Base-by-base conservation (phyloP, 1,284 basidiomycete genomes). In the Phlebopus sp. region DNA sequence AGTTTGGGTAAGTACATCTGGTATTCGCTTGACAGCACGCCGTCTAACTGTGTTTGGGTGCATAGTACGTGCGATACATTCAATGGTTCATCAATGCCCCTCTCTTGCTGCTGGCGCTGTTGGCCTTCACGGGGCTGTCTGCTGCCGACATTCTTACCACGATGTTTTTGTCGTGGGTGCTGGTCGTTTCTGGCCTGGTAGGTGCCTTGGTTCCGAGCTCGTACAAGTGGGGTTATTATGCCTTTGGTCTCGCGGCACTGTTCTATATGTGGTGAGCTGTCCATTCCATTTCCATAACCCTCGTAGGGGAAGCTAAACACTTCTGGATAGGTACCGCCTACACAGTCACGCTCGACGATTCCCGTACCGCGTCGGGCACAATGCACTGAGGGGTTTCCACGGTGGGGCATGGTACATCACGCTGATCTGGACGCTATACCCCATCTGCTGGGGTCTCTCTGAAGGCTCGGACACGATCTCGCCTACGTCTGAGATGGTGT, bases 1-100 rank as follows among this genome's bases (percentile, higher is more conserved):
- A 51, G 72, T 84, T 48, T 84, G 75, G 60, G 79, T 81, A 73
- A 37, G 70, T 43, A 5, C 35, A 35, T 49, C n/a, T 44, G 27
- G 42, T 5, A n/a, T n/a, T n/a, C n/a, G n/a, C n/a, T n/a, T n/a
- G n/a, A n/a, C n/a, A n/a, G n/a, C n/a, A n/a, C n/a, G n/a, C n/a
- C n/a, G n/a, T n/a, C n/a, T n/a, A n/a, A n/a, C n/a, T n/a, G n/a
- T n/a, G n/a, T n/a, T n/a, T n/a, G n/a, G n/a, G n/a, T 5, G 21
- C 17, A 13, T 45, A 75, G 73, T 74, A 62, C 55, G 72, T 70
- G 1, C 69, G 78, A 36, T 82, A 80, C 60, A 79, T 82, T 57
- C 75, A 78, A 55, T 80, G 77, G 75, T 72, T 74, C 51, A 73
- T 82, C 68, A 81, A 75, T 43, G 77, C 77, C 11, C 82, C 83